Evolutionary conservation across 208 protist genomes (phyloP), one percentile per base, ranked within the genome.

Genomic region (Trypanosomatidae sp.): DNA sequence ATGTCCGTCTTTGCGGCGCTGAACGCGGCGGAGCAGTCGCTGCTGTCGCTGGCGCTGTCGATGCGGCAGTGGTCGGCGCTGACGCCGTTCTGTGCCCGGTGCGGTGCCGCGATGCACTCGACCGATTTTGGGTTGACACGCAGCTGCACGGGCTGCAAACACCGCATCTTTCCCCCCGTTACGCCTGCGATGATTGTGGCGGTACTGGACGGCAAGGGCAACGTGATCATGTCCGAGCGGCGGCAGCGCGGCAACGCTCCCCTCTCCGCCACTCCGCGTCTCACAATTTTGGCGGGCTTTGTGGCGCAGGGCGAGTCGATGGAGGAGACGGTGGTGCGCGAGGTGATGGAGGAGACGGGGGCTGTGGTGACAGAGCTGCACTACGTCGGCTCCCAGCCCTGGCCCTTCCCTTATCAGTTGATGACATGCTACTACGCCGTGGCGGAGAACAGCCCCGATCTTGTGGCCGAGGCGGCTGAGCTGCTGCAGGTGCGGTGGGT

Each of bases 391-490:
- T 89, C 81, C 6, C 83, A 91, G 76, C 81, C 84, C 22, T 91
- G 84, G 78, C 83, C 83, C 17, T 80, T 62, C 44, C 82, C 83
- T 5, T 72, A 66, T 44, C 50, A 85, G 73, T 59, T 91, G 30
- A 91, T 91, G 87, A 64, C 66, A 43, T 76, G 77, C 69, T 91
- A 84, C 76, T 89, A 91, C 76, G 87, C 81, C 15, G 69, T 88
- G 33, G 84, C 83, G 19, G 76, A 80, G n/a, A 36, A 80, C 46
- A 80, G 73, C 53, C 66, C 77, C 0, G 33, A 43, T 12, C 47
- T 89, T 7, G 33, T 55, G 8, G 65, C 69, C 0, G 71, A 91
- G 65, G 60, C 74, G 67, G 67, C 60, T 1, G 87, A 89, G 67
- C 46, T 91, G 19, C 41, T 81, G 19, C 59, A 70, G 22, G 84